Base-by-base conservation (phyloP, 768 basidiomycete species). In the Lentinus brumalis region DNA sequence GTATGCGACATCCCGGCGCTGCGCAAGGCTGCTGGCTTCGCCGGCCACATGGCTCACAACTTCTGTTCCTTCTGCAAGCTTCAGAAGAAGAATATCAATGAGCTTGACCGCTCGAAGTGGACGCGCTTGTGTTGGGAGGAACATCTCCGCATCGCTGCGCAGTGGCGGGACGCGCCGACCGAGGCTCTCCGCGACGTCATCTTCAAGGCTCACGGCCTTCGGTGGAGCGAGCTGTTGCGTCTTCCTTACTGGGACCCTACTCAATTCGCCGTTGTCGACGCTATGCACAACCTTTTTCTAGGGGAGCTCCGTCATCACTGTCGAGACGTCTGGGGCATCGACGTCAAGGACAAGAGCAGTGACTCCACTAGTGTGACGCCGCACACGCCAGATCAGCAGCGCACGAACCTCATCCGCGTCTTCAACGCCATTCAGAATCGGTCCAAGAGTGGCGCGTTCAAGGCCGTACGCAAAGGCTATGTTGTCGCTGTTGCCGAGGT, bases 211-310 rank as follows among this genome's bases (percentile, higher is more conserved):
- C 51, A 59, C 31, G 72, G 73, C 11, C 54, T 73, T 18, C 57
- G 69, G 10, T 74, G 59, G 58, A 66, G 67, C 1, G 62, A 68
- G 21, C 53, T 81, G 10, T 58, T 74, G 18, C 59, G 70, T 3
- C 70, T 81, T 6, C 70, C 73, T 0, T 81, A 81, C 60, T 80
- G 77, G 72, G 70, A 79, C 59, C 71, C 72, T 1, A 63, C 67
- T 9, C 53, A 56, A 10, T 73, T 64, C 49, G 50, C 70, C 14
- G 65, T 76, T 1, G 63, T 79, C 14, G 78, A 81, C 53, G 51
- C 74, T 2, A 79, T 79, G 78, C 80, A 81, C 63, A 72, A 68
- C 21, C 65, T 79, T 1, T 72, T 74, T 42, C 70, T 79, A 0
- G 74, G 76, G 8, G 18, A 35, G 30, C 38, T 53, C 38, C 16